Conservation (phyloP, 176 grass and related monocot species). For the Ensete glaucum region DNA sequence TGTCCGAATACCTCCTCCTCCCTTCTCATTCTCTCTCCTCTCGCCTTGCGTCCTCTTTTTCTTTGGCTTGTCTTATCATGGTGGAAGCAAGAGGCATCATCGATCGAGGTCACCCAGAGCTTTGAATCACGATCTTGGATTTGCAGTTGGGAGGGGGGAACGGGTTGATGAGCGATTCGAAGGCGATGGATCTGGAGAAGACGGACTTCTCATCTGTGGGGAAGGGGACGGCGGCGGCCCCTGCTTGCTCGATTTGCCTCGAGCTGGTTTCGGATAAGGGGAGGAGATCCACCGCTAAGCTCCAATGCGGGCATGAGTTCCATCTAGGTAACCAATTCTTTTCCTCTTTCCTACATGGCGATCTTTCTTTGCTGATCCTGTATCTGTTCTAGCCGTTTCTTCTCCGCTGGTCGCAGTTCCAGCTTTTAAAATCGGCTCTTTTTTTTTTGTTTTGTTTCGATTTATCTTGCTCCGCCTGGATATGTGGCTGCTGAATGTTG, state of each 20-base stretch:
- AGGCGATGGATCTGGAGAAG: slow-evolving; percentile 37
- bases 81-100: background rate
- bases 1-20: background rate
- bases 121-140: background rate
- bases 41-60: too few relatives aligned
- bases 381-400: background rate
- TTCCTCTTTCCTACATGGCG: background rate
- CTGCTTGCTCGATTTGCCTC: slow-evolving; percentile 82
- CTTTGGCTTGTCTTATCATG: background rate
- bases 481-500: background rate
- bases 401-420: background rate
- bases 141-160: background rate
- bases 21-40: background rate
- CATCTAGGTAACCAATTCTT: slow-evolving; percentile 58
- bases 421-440: background rate
- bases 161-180: slow-evolving; percentile 13
- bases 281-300: slow-evolving; percentile 64
- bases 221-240: background rate
- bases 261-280: slow-evolving; percentile 45
- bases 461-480: background rate
- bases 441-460: background rate
- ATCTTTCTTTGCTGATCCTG: background rate
- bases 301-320: slow-evolving; percentile 91
- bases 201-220: slow-evolving; percentile 23
- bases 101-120: background rate